Conservation (phyloP, 768 basidiomycete genomes). For the Serendipita sp. region DNA sequence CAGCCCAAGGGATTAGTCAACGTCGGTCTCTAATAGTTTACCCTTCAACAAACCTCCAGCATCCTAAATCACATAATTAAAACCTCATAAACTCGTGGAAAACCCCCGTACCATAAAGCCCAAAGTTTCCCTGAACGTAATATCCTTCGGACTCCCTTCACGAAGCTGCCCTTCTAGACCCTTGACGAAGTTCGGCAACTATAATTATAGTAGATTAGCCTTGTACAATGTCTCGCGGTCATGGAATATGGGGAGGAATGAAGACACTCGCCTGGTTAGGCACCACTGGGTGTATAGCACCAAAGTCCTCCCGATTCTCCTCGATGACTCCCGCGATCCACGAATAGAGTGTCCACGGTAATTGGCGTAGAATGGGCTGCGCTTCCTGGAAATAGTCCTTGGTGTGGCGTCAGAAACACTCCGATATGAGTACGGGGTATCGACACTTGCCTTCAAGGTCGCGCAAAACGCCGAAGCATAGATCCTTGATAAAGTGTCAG, state of each 20-base stretch:
- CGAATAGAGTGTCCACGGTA: conserved; percentile 12
- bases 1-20: neutral
- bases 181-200: conserved; percentile 20
- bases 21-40: neutral
- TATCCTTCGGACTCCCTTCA: conserved; percentile 11
- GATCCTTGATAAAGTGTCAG: conserved; percentile 10
- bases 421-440: neutral
- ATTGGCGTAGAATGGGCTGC: conserved; percentile 13
- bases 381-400: conserved; percentile 19
- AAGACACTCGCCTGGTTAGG: conserved; percentile 14
- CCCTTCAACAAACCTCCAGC: conserved; percentile 15
- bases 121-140: conserved; percentile 16
- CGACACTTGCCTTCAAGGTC: conserved; percentile 12
- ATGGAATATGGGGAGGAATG: neutral
- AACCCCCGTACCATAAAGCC: conserved; percentile 16
- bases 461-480: conserved; percentile 20
- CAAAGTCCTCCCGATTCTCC: conserved; percentile 14
- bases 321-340: conserved; percentile 12
- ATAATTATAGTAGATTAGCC: neutral
- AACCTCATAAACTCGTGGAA: neutral
- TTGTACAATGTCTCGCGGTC: neutral
- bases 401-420: conserved; percentile 9
- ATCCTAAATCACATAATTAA: conserved; percentile 11
- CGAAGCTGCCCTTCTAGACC: conserved; percentile 13
- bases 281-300: conserved; percentile 18